These are phyloP conservation scores for Globisporangium orthogonon DNA, from an alignment of 352 stramenopile genomes.

Conservation along the genomic window DNA sequence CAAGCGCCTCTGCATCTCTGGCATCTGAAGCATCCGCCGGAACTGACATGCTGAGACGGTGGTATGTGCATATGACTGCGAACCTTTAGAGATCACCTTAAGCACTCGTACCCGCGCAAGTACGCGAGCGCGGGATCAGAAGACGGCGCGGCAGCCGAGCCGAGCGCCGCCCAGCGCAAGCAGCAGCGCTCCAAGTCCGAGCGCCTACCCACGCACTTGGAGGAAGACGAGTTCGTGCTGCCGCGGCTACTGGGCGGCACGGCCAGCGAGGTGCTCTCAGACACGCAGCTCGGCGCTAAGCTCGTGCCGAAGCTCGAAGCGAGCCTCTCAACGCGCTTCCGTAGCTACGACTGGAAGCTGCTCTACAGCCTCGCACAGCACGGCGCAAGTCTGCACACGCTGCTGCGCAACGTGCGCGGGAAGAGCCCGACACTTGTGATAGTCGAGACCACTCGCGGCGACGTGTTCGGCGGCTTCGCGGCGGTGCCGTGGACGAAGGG, in stretches of 20 bases:
- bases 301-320: slow-evolving; percentile 61
- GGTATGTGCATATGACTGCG: not conserved
- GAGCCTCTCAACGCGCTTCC: slow-evolving; percentile 36
- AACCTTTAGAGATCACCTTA: slow-evolving; percentile 11
- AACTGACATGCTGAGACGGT: not conserved
- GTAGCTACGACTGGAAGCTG: slow-evolving; percentile 62
- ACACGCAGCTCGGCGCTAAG: slow-evolving; percentile 21
- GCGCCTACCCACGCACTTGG: slow-evolving; percentile 17
- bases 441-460: slow-evolving; percentile 53
- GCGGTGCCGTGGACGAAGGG: slow-evolving; percentile 38
- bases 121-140: slow-evolving; percentile 9
- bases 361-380: slow-evolving; percentile 58
- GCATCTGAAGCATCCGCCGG: too few species aligned
- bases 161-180: not conserved
- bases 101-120: slow-evolving; percentile 5
- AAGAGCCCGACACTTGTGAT: slow-evolving; percentile 44
- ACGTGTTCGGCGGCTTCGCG: slow-evolving; percentile 61
- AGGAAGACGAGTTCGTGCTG: slow-evolving; percentile 27
- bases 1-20: not conserved
- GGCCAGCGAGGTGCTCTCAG: slow-evolving; percentile 38
- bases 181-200: slow-evolving; percentile 30
- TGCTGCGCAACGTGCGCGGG: slow-evolving; percentile 35
- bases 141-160: not conserved
- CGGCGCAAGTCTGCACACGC: slow-evolving; percentile 57
- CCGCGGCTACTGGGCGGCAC: slow-evolving; percentile 45